Conservation (phyloP, 1,284 basidiomycete genomes). For the Neonothopanus nambi region DNA sequence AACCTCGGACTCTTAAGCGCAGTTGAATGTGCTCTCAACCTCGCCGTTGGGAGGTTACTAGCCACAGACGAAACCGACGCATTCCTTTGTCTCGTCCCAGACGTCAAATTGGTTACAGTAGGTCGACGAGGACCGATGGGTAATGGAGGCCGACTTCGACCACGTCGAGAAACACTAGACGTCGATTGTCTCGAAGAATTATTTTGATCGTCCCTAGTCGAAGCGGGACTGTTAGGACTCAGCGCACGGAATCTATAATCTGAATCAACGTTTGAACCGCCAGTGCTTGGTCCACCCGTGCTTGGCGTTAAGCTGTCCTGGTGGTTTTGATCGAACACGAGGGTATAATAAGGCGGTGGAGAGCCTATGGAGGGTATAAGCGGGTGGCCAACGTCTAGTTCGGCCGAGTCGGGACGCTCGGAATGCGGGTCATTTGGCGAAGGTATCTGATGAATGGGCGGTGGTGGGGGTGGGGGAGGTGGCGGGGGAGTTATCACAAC, state of each 20-base stretch:
- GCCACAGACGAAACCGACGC: slow-evolving; percentile 45
- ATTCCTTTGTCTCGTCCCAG: slow-evolving; percentile 30
- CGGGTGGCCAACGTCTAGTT: not conserved
- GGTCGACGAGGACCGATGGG: slow-evolving; percentile 61
- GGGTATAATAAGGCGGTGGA: slow-evolving; percentile 52
- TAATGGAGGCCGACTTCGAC: slow-evolving; percentile 46
- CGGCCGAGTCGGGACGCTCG: not conserved
- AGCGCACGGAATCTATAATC: not conserved
- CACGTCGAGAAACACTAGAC: slow-evolving; percentile 4
- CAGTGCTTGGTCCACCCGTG: slow-evolving; percentile 17
- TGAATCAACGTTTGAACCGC: too few relatives aligned
- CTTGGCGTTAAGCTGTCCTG: not conserved
- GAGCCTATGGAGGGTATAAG: slow-evolving; percentile 34
- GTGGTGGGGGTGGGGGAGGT: slow-evolving; percentile 15
- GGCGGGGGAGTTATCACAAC: not conserved
- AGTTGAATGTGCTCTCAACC: slow-evolving; percentile 23
- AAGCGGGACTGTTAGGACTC: slow-evolving; percentile 1
- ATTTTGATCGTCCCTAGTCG: slow-evolving; percentile 3
- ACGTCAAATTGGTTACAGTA: slow-evolving; percentile 22
- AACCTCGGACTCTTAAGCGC: slow-evolving; percentile 53
- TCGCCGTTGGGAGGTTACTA: slow-evolving; percentile 25
- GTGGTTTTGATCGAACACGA: slow-evolving; percentile 31
- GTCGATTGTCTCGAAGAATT: slow-evolving; percentile 6
- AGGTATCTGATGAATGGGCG: slow-evolving; percentile 12
- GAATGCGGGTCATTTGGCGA: slow-evolving; percentile 12